phyloP scores from a whole-genome alignment of 2,329 filamentous ascomycete species.

The Aureobasidium sp. region DNA sequence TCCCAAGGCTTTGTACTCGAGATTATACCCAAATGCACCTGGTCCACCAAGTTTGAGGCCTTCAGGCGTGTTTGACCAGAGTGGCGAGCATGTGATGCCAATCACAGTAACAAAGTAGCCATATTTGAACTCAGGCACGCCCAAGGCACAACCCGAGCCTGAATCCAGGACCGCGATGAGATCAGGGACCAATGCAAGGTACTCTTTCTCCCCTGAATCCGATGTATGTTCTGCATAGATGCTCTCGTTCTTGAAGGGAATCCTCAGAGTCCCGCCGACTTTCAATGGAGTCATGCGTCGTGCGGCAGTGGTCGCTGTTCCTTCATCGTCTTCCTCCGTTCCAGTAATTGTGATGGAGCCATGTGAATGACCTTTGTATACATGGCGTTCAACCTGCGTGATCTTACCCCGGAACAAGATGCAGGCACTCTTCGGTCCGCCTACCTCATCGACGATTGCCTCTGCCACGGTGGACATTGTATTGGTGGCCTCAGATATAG shows the following conservation, averaged over 20 bases:
- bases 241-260: slow-evolving; percentile 70
- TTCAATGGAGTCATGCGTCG: slow-evolving; percentile 29
- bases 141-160: slow-evolving; percentile 43
- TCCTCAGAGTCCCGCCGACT: slow-evolving; percentile 47
- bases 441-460: slow-evolving; percentile 52
- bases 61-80: slow-evolving; percentile 45
- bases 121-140: slow-evolving; percentile 50
- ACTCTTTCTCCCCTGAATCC: slow-evolving; percentile 32
- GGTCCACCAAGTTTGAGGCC: slow-evolving; percentile 48
- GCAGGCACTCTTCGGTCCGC: slow-evolving; percentile 46
- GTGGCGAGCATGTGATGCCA: slow-evolving; percentile 48
- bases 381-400: slow-evolving; percentile 49
- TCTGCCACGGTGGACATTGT: slow-evolving; percentile 50
- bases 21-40: slow-evolving; percentile 40
- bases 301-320: slow-evolving; percentile 21
- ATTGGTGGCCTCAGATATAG: slow-evolving; percentile 43
- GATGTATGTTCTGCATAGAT: slow-evolving; percentile 48
- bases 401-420: slow-evolving; percentile 61
- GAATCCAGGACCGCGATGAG: slow-evolving; percentile 45
- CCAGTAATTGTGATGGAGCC: slow-evolving; percentile 49
- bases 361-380: slow-evolving; percentile 53
- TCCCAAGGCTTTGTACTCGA: slow-evolving; percentile 46
- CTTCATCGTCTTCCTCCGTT: slow-evolving; percentile 24
- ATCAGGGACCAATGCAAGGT: slow-evolving; percentile 45
- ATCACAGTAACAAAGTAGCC: slow-evolving; percentile 47